Evolutionary conservation across 2,329 filamentous ascomycete species (phyloP), one percentile per base, ranked within the genome.

Genomic region (Colletotrichum higginsianum): DNA sequence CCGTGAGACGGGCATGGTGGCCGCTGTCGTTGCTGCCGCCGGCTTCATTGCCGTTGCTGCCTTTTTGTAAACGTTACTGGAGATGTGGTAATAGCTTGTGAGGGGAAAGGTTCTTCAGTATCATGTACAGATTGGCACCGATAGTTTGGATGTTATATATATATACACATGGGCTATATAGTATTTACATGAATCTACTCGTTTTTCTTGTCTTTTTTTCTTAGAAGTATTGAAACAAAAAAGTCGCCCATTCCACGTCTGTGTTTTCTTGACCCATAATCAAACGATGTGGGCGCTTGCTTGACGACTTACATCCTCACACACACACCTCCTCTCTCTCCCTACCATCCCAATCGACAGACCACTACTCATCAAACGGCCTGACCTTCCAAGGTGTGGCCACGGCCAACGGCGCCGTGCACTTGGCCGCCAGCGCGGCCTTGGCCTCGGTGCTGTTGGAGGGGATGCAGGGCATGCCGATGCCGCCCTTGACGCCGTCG

Each of bases 401-500:
- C 44, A 74, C 77, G 21, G 79, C 79, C 74, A 77, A 23, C 12
- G 79, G 76, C 18, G 77, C 75, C 4, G 76, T 77, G 73, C 81
- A 82, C 35, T 76, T 81, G 26, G 76, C 77, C 21, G 75, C 74
- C 40, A 82, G 72, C 26, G 81, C 81, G 2, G 77, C 78, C 21
- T 68, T 74, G 4, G 77, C 81, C 73, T 79, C 79, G 1, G 75
- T 66, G 73, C 79, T 84, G 49, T 76, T 78, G 13, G 79, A 77
- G 46, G 78, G 75, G 18, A 82, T 76, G 63, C 82, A 83, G 21
- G 78, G 80, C 5, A 77, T 74, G 2, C 82, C 76, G 1, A 80
- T 75, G 49, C 79, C 82, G 8, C 82, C 83, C 47, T 78, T 77
- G 76, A 85, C 81, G n/a, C 80, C 86, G 74, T 89, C 86, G 74